These are phyloP conservation scores for Rubus parviflorus DNA, from an alignment of 306 rosid species.

Conservation along the genomic window DNA sequence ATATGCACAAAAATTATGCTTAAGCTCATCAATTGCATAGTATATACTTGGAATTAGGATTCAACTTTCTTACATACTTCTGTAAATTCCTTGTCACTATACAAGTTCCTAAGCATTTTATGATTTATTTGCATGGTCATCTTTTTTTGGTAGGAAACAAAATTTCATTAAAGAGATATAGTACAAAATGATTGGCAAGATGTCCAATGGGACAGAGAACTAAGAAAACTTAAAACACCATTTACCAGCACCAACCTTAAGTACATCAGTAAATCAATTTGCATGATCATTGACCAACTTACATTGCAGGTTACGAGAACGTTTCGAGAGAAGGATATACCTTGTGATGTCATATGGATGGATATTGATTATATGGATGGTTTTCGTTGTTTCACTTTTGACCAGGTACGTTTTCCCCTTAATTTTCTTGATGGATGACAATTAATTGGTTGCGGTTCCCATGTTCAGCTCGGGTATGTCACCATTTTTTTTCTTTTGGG, in stretches of 20 bases:
- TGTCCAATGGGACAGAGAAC: not conserved
- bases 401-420: conserved; percentile 50
- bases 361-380: conserved; percentile 96
- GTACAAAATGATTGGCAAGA: not conserved
- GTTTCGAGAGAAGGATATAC: conserved; percentile 69
- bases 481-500: not conserved
- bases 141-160: not conserved
- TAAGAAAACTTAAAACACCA: not conserved
- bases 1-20: not conserved
- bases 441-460: not conserved
- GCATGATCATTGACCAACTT: conserved; percentile 24
- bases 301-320: conserved; percentile 64
- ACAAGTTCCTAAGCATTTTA: not conserved
- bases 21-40: not conserved
- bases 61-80: not conserved
- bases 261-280: not conserved
- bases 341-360: conserved; percentile 96
- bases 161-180: not conserved
- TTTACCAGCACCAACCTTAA: not conserved
- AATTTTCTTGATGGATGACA: not conserved
- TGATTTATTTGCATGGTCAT: not conserved
- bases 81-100: not conserved
- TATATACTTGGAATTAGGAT: not conserved
- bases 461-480: not conserved
- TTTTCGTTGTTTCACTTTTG: conserved; percentile 88